Conservation (phyloP, 192 early-diverging fungal species). For the Coemansia sp. region DNA sequence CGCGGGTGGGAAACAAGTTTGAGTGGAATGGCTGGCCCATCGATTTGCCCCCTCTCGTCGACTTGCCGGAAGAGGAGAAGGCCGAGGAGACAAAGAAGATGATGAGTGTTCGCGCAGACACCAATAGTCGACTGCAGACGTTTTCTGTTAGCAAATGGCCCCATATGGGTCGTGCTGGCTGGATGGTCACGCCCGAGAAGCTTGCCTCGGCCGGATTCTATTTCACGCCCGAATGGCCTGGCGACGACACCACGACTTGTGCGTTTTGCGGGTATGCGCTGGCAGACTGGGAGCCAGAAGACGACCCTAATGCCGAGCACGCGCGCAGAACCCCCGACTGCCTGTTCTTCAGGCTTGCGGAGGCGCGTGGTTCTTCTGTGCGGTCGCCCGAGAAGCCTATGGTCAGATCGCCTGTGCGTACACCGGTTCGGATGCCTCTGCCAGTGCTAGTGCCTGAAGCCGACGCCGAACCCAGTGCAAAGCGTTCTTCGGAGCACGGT, state of each 20-base stretch:
- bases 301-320: conserved; percentile 52
- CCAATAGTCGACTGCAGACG: conserved; percentile 24
- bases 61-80: conserved; percentile 3
- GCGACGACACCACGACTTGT: conserved; percentile 51
- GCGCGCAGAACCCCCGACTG: conserved; percentile 40
- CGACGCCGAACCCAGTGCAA: background rate
- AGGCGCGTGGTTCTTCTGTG: background rate
- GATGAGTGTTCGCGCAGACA: conserved; percentile 19
- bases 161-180: conserved; percentile 33
- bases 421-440: background rate
- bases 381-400: conserved; percentile 12
- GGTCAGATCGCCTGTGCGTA: conserved; percentile 6
- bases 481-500: background rate
- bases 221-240: conserved; percentile 43
- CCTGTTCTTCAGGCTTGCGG: conserved; percentile 42
- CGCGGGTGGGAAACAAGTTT: conserved; percentile 26
- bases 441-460: background rate
- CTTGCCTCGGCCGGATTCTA: conserved; percentile 53
- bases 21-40: conserved; percentile 39
- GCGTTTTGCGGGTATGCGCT: conserved; percentile 50
- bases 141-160: conserved; percentile 43
- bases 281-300: conserved; percentile 54
- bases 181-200: conserved; percentile 48
- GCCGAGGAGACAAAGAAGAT: conserved; percentile 9
- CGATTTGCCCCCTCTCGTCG: background rate